Conservation (phyloP, 805 yeast species). For the Danielia reshetovae region DNA sequence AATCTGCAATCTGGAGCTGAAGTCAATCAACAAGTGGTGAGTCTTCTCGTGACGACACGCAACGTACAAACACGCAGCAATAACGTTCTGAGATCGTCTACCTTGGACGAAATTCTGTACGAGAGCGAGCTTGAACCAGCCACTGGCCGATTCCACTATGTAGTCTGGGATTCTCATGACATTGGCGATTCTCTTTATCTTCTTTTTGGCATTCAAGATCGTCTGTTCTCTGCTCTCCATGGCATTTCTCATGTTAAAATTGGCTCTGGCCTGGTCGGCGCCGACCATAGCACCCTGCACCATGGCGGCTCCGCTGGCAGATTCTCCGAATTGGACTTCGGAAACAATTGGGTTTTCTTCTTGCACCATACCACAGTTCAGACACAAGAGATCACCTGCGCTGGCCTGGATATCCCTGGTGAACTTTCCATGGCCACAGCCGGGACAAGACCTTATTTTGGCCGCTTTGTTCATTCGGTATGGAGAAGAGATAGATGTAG, state of each 20-base stretch:
- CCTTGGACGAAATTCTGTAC: conserved; percentile 93
- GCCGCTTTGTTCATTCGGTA: conserved; percentile 8
- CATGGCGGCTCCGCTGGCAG: conserved; percentile 89
- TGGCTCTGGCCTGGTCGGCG: conserved; percentile 77
- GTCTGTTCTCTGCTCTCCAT: conserved; percentile 90
- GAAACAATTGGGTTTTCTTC: conserved; percentile 94
- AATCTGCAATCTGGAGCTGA: conserved; percentile 82
- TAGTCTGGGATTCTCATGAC: conserved; percentile 79
- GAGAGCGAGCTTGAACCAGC: conserved; percentile 86
- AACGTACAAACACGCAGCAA: conserved; percentile 90
- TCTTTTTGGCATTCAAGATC: conserved; percentile 72
- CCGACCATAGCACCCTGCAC: conserved; percentile 94
- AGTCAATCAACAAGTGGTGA: conserved; percentile 94
- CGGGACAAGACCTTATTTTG: conserved; percentile 11
- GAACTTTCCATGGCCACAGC: conserved; percentile 15
- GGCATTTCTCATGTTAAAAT: conserved; percentile 62
- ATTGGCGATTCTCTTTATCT: conserved; percentile 74
- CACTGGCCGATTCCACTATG: conserved; percentile 80
- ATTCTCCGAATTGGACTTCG: conserved; percentile 92
- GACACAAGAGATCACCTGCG: conserved; percentile 75
- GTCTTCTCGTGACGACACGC: conserved; percentile 92
- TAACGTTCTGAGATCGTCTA: conserved; percentile 90
- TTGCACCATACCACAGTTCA: conserved; percentile 77
- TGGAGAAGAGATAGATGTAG: background rate
- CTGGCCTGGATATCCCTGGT: conserved; percentile 14